A percentile compares a stretch with the other conserved stretches of the same genome.
Evolutionary conservation across 2,329 filamentous ascomycete species (phyloP).

Genomic region (Ceratocystiopsis brevicomis): DNA sequence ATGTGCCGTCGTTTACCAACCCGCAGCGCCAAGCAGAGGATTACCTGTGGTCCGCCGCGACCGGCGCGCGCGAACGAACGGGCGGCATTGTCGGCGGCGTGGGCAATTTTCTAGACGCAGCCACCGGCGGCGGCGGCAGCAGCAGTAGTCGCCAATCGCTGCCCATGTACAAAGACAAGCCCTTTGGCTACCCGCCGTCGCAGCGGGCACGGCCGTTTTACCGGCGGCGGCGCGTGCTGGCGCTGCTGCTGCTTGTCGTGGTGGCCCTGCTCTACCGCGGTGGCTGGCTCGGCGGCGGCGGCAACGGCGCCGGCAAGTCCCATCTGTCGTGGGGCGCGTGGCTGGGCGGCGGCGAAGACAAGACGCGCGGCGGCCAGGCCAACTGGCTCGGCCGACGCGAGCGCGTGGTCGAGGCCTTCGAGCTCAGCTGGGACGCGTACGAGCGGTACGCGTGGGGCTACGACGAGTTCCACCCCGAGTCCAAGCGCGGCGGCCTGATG

Average conservation of each 20-base stretch:
- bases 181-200: slow-evolving; percentile 50
- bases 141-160: slow-evolving; percentile 26
- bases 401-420: slow-evolving; percentile 73
- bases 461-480: slow-evolving; percentile 73
- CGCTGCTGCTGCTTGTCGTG: slow-evolving; percentile 29
- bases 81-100: slow-evolving; percentile 39
- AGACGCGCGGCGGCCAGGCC: slow-evolving; percentile 22
- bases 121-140: slow-evolving; percentile 10
- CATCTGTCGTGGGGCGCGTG: slow-evolving; percentile 31
- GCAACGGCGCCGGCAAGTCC: slow-evolving; percentile 19
- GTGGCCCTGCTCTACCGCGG: slow-evolving; percentile 51
- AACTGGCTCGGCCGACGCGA: slow-evolving; percentile 68
- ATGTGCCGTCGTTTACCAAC: slow-evolving; percentile 49
- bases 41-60: slow-evolving; percentile 36
- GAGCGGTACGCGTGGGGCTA: slow-evolving; percentile 84
- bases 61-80: slow-evolving; percentile 5
- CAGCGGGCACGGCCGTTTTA: slow-evolving; percentile 39
- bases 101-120: slow-evolving; percentile 42
- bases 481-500: slow-evolving; percentile 69
- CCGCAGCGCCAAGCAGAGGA: slow-evolving; percentile 48
- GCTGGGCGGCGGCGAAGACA: slow-evolving; percentile 24
- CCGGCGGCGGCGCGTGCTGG: slow-evolving; percentile 43
- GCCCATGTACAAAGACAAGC: slow-evolving; percentile 98
- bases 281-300: slow-evolving; percentile 32
- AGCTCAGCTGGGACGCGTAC: slow-evolving; percentile 83